Percentiles rank a stretch among this genome's conserved stretches.
phyloP scores from a whole-genome alignment of 2,329 filamentous ascomycete species.

The Onygenales sp. region DNA sequence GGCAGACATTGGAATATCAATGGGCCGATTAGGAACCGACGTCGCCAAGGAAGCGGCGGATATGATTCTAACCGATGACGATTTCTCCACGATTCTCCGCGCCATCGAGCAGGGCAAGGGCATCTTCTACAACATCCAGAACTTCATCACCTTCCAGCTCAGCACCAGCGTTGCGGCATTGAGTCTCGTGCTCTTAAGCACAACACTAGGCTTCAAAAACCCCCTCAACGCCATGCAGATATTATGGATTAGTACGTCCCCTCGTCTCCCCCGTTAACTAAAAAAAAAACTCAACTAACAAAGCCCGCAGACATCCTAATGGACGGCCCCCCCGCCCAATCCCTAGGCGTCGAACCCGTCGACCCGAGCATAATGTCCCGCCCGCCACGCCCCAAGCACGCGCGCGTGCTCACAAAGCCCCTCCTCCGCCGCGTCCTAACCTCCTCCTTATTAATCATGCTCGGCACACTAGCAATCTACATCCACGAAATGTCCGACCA shows the following conservation, averaged over 20 bases:
- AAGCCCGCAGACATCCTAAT: slow-evolving; percentile 77
- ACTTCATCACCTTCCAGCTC: slow-evolving; percentile 96
- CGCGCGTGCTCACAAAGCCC: slow-evolving; percentile 78
- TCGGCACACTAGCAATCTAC: slow-evolving; percentile 86
- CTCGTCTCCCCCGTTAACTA: not conserved
- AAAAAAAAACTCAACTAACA: not conserved
- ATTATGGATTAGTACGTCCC: slow-evolving; percentile 87
- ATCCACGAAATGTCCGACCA: slow-evolving; percentile 81
- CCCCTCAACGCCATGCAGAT: slow-evolving; percentile 99
- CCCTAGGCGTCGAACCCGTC: slow-evolving; percentile 87
- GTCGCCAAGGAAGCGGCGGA: slow-evolving; percentile 92
- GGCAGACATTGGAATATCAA: slow-evolving; percentile 94
- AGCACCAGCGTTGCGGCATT: slow-evolving; percentile 93
- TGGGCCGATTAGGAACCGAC: slow-evolving; percentile 91
- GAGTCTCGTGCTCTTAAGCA: slow-evolving; percentile 84
- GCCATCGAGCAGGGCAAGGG: slow-evolving; percentile 98
- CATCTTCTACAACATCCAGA: slow-evolving; percentile 99
- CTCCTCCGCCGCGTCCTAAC: slow-evolving; percentile 79
- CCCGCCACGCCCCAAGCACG: slow-evolving; percentile 75
- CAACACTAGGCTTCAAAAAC: slow-evolving; percentile 84
- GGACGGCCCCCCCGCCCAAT: slow-evolving; percentile 96
- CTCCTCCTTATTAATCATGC: slow-evolving; percentile 81
- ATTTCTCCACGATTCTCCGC: slow-evolving; percentile 81
- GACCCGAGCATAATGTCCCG: slow-evolving; percentile 90
- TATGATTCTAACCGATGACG: slow-evolving; percentile 81